These are phyloP conservation scores for Aspergillus leporis DNA, from an alignment of 495 filamentous ascomycete species.

Conservation along the genomic window DNA sequence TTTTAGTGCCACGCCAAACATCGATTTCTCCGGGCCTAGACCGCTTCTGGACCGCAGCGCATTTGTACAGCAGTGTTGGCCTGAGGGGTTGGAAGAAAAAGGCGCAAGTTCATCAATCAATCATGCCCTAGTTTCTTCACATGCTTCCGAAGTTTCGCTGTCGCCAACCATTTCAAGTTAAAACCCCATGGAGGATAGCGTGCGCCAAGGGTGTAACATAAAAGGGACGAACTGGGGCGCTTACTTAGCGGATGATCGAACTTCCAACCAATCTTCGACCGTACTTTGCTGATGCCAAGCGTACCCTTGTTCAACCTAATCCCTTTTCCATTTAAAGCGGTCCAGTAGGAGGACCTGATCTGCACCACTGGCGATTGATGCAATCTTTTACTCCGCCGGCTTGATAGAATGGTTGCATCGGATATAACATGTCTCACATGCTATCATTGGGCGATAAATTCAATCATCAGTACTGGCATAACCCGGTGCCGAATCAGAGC, in stretches of 20 bases:
- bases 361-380: conserved; percentile 5
- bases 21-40: conserved; percentile 2
- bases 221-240: conserved; percentile 1
- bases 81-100: conserved; percentile 2
- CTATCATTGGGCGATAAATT: conserved; percentile 11
- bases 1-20: conserved; percentile 3
- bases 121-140: conserved; percentile 8
- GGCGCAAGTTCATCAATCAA: conserved; percentile 2
- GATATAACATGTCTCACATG: conserved; percentile 18
- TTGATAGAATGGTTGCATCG: conserved; percentile 19
- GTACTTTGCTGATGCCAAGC: background rate
- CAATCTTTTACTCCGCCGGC: conserved; percentile 8
- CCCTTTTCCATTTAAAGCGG: background rate
- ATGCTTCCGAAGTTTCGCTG: conserved; percentile 3
- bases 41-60: conserved; percentile 4
- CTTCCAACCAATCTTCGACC: conserved; percentile 1
- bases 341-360: conserved; percentile 8
- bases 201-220: conserved; percentile 4
- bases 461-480: background rate
- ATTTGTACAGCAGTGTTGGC: conserved; percentile 1
- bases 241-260: conserved; percentile 5
- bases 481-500: background rate
- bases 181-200: background rate
- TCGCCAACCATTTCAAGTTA: background rate
- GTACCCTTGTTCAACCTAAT: background rate